Evolutionary conservation across 2,329 filamentous ascomycete genomes (phyloP), one percentile per base, ranked within the genome.

Genomic region (Botrytis hyacinthi): DNA sequence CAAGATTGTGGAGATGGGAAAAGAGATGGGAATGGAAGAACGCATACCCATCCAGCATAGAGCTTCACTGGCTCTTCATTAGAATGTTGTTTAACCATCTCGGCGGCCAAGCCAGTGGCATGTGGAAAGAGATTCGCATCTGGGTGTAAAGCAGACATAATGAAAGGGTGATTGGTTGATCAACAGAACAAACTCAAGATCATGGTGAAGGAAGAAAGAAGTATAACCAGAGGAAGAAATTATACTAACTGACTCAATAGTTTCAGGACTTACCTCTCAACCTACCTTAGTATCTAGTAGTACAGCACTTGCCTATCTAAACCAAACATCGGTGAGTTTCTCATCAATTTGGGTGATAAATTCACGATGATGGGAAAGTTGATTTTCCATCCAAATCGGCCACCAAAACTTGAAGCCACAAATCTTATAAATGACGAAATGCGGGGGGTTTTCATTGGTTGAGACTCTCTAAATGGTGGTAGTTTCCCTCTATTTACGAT

Each of bases 31-130:
- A 26, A 37, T 32, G n/a, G 48, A 20, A 20, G 4, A 26, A 5
- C 5, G n/a, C 16, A 51, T 85, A 93, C 94, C 91, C 91, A 94
- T 76, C 89, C 90, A 22, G 89, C 88, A 81, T 93, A 94, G 20
- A 94, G 84, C 80, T 91, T 92, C 46, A 92, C 82, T 8, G 82
- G 81, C 48, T 89, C 84, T 48, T 87, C 84, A 29, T 80, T 78
- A 12, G 83, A 77, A 79, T 89, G 86, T 16, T 81, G 76, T 20
- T 82, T 82, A 0, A 85, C 87, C 66, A 88, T 82, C 20, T 79
- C 68, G 57, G 84, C 86, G 0, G 88, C 88, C 1, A 83, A 83
- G 44, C 87, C 87, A 0, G 86, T 86, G 22, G 87, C 80, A 74
- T 84, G 80, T 4, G 84, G 80, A 4, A 83, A 84, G 14, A 88